Evolutionary conservation across 2,329 filamentous ascomycete species (phyloP).

Genomic region (Trichoderma sp.): DNA sequence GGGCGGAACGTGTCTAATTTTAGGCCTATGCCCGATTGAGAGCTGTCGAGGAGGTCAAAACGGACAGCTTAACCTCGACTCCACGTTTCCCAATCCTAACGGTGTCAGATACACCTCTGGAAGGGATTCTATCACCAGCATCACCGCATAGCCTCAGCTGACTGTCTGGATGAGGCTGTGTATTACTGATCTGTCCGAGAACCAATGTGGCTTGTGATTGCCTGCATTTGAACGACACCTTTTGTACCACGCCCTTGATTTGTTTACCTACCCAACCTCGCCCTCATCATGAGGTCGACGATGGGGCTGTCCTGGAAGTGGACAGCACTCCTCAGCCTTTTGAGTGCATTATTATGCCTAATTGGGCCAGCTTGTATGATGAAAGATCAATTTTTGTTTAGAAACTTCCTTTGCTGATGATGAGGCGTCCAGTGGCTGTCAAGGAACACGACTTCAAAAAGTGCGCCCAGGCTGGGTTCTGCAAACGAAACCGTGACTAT

Average conservation of each 20-base stretch:
- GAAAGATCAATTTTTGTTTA: background rate
- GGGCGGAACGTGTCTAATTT: constrained; percentile 6
- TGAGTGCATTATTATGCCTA: constrained; percentile 58
- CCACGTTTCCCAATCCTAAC: constrained; percentile 1
- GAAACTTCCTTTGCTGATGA: constrained; percentile 22
- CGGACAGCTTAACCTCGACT: constrained; percentile 33
- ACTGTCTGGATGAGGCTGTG: constrained; percentile 1
- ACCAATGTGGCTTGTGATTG: constrained; percentile 15
- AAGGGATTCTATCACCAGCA: constrained; percentile 13
- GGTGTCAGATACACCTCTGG: constrained; percentile 14
- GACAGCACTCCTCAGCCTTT: constrained; percentile 61
- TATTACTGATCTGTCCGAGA: background rate
- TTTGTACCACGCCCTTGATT: constrained; percentile 1
- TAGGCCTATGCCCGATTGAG: constrained; percentile 27
- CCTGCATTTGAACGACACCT: background rate
- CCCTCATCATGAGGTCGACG: constrained; percentile 48
- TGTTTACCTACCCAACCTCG: constrained; percentile 20
- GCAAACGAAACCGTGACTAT: constrained; percentile 87
- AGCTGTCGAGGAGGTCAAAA: constrained; percentile 23
- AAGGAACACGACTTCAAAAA: constrained; percentile 98
- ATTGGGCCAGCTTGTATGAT: constrained; percentile 63
- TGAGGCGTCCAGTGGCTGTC: constrained; percentile 61
- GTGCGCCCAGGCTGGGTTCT: constrained; percentile 94
- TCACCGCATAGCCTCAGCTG: background rate
- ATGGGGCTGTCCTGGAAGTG: constrained; percentile 58